These are phyloP conservation scores for Bonnemaisonia californica DNA, from an alignment of 31 red algal species.

Conservation along the genomic window DNA sequence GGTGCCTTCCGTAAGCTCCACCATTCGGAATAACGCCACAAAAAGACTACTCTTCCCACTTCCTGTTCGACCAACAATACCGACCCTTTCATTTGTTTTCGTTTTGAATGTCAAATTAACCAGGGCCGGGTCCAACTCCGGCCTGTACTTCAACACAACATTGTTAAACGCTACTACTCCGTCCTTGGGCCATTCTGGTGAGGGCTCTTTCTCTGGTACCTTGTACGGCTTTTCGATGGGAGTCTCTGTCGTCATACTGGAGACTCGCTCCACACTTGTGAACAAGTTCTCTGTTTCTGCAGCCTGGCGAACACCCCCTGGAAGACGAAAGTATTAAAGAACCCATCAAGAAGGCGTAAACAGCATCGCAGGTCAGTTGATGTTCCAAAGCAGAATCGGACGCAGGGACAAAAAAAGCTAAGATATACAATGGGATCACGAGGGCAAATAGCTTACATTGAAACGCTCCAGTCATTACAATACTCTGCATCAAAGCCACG, in stretches of 20 bases:
- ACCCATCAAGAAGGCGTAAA: background rate
- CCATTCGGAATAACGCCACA: conserved; percentile 78
- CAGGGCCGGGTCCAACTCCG: conserved; percentile 76
- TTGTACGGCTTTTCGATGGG: conserved; percentile 18
- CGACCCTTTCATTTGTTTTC: conserved; percentile 42
- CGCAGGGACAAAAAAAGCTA: too few species aligned
- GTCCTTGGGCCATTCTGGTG: conserved; percentile 55
- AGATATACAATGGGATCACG: background rate
- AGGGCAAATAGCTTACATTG: conserved; percentile 55
- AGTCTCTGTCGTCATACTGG: conserved; percentile 33
- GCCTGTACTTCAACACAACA: conserved; percentile 85
- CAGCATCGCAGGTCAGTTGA: background rate
- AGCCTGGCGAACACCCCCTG: conserved; percentile 62
- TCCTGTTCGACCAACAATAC: conserved; percentile 87
- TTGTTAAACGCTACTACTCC: conserved; percentile 64
- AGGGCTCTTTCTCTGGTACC: background rate
- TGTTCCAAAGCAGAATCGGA: background rate
- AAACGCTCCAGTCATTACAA: conserved; percentile 39
- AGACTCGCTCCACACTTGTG: conserved; percentile 65
- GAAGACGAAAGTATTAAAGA: background rate
- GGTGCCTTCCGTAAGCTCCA: conserved; percentile 62
- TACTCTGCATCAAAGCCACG: conserved; percentile 55
- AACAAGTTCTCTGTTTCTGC: conserved; percentile 74
- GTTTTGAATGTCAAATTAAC: conserved; percentile 60
- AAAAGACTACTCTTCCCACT: conserved; percentile 88